phyloP scores from a whole-genome alignment of 495 filamentous ascomycete genomes.

The Aspergillus saccharolyticus region DNA sequence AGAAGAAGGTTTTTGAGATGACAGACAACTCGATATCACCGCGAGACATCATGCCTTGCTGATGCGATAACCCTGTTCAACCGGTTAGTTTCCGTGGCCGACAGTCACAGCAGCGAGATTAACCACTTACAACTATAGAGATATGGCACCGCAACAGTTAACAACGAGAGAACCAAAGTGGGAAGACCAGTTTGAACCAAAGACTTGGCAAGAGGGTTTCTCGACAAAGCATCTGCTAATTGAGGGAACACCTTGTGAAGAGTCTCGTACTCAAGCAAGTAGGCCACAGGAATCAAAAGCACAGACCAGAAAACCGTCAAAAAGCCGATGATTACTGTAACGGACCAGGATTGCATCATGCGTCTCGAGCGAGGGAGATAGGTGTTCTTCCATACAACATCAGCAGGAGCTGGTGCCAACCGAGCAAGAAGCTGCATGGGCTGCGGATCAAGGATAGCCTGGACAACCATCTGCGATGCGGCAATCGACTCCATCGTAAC shows the following conservation, averaged over 20 bases:
- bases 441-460: slow-evolving; percentile 83
- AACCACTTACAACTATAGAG: slow-evolving; percentile 74
- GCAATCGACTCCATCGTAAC: slow-evolving; percentile 95
- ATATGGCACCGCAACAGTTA: slow-evolving; percentile 87
- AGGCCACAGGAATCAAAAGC: slow-evolving; percentile 75
- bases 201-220: slow-evolving; percentile 62
- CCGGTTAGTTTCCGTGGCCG: background rate
- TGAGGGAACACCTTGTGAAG: slow-evolving; percentile 67
- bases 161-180: slow-evolving; percentile 73
- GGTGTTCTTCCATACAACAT: slow-evolving; percentile 90
- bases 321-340: slow-evolving; percentile 75
- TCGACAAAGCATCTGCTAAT: slow-evolving; percentile 61
- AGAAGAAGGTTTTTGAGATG: slow-evolving; percentile 99
- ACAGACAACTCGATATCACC: slow-evolving; percentile 92
- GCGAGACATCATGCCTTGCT: slow-evolving; percentile 91
- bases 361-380: slow-evolving; percentile 73
- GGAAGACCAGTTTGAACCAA: slow-evolving; percentile 85
- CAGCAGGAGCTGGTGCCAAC: slow-evolving; percentile 78
- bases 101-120: background rate
- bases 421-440: slow-evolving; percentile 81
- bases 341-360: slow-evolving; percentile 70
- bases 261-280: slow-evolving; percentile 67
- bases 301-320: slow-evolving; percentile 87
- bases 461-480: slow-evolving; percentile 89
- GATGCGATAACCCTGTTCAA: slow-evolving; percentile 62